Percentiles rank a stretch among this genome's conserved stretches.
These are phyloP conservation scores for Bacidia gigantensis DNA, from an alignment of 495 filamentous ascomycete genomes.

Conservation along the genomic window DNA sequence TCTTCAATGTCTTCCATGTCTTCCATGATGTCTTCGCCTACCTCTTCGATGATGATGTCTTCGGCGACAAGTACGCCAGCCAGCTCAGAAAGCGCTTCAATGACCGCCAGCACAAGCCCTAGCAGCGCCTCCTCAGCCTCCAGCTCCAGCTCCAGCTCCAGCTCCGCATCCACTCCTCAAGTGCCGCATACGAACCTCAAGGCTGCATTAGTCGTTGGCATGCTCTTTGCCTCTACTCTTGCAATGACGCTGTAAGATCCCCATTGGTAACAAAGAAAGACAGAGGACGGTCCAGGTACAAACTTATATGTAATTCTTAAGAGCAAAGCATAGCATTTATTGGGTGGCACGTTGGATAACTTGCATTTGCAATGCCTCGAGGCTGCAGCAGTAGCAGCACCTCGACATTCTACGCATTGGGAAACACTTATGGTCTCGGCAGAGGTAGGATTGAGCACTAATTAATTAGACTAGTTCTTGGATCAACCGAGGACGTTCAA, in stretches of 20 bases:
- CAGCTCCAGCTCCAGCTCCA: background rate
- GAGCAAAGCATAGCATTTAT: background rate
- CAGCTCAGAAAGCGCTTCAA: background rate
- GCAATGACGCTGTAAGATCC: background rate
- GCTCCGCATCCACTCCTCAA: background rate
- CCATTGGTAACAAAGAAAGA: too few species aligned
- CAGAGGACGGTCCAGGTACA: too few species aligned
- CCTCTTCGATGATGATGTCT: constrained; percentile 1
- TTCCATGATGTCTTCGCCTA: background rate
- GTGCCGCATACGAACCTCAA: constrained; percentile 6
- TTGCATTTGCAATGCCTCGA: too few species aligned
- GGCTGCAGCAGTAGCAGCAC: too few species aligned
- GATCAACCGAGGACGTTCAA: too few species aligned
- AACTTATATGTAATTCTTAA: too few species aligned
- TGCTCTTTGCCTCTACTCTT: constrained; percentile 8
- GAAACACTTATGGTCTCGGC: too few species aligned
- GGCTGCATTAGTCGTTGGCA: constrained; percentile 6
- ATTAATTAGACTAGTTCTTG: too few species aligned
- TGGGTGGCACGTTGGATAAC: background rate
- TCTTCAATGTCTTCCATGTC: constrained; percentile 4
- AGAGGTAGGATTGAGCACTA: too few species aligned
- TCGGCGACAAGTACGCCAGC: background rate
- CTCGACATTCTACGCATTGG: too few species aligned
- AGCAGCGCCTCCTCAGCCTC: constrained; percentile 1
- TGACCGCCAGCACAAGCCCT: background rate